Evolutionary conservation across 805 yeast genomes (phyloP).

Genomic region (Lachancea dasiensis): DNA sequence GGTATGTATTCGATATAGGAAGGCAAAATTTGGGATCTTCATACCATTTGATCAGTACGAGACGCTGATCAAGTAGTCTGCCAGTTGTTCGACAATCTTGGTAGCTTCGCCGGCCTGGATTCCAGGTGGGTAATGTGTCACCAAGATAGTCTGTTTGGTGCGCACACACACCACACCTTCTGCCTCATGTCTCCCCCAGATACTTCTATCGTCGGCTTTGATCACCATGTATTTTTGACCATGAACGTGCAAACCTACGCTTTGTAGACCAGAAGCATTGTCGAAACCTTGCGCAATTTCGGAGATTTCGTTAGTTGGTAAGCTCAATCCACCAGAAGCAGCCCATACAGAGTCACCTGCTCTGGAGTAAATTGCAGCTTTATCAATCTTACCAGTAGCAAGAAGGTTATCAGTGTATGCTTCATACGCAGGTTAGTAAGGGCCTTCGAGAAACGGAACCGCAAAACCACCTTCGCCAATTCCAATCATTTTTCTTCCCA

Average conservation of each 20-base stretch:
- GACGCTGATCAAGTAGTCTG: constrained; percentile 86
- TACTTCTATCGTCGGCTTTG: constrained; percentile 86
- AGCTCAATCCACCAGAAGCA: constrained; percentile 56
- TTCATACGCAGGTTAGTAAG: constrained; percentile 23
- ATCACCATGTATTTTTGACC: constrained; percentile 84
- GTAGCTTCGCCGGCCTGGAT: constrained; percentile 95
- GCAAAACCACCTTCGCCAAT: background rate
- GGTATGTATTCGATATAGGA: no score
- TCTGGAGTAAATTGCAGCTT: constrained; percentile 87
- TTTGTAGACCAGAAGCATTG: constrained; percentile 72
- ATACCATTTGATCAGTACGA: constrained; percentile 59
- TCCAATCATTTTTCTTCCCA: background rate
- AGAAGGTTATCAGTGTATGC: constrained; percentile 94
- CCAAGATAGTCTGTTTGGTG: constrained; percentile 84
- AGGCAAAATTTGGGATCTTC: no score
- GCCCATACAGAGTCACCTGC: constrained; percentile 98
- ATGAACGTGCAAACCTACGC: constrained; percentile 78
- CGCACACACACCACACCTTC: constrained; percentile 88
- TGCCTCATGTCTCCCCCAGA: constrained; percentile 87
- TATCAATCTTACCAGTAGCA: constrained; percentile 82
- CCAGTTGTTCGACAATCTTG: constrained; percentile 88
- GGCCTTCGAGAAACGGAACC: background rate
- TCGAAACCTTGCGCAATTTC: constrained; percentile 75
- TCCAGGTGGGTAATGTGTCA: constrained; percentile 92
- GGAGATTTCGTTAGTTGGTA: constrained; percentile 63